phyloP scores from a whole-genome alignment of 2,329 filamentous ascomycete species.

The Emergomyces orientalis region DNA sequence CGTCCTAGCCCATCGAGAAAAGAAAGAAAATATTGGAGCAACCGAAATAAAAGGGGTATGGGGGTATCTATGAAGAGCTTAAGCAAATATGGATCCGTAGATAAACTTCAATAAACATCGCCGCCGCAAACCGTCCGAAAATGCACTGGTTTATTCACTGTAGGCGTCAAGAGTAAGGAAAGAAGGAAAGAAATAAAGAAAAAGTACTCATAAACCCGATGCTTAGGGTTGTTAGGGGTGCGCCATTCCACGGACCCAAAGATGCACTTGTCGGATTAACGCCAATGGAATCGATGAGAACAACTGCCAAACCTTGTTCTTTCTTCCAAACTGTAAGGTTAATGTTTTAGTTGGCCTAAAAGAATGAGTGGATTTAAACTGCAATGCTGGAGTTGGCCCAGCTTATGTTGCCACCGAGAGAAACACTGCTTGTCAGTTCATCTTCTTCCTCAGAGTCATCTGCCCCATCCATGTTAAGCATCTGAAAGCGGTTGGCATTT shows the following conservation, averaged over 20 bases:
- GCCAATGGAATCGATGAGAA: neutral
- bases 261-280: neutral
- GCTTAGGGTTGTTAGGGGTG: neutral
- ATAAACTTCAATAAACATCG: neutral
- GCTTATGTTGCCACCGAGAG: constrained; percentile 15
- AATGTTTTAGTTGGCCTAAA: neutral
- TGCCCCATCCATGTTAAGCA: constrained; percentile 46
- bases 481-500: constrained; percentile 52
- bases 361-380: constrained; percentile 8
- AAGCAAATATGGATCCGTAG: constrained; percentile 1
- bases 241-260: neutral
- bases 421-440: constrained; percentile 13
- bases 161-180: neutral
- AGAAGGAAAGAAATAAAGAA: neutral
- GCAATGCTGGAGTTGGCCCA: constrained; percentile 15
- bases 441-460: constrained; percentile 30
- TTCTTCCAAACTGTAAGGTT: neutral
- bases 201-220: neutral
- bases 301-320: neutral
- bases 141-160: neutral
- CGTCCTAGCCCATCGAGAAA: neutral
- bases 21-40: neutral
- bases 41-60: neutral
- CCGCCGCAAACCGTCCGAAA: neutral
- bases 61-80: constrained; percentile 4